These are phyloP conservation scores for Chalara sp. DNA, from an alignment of 2,329 filamentous ascomycete species.

Conservation along the genomic window DNA sequence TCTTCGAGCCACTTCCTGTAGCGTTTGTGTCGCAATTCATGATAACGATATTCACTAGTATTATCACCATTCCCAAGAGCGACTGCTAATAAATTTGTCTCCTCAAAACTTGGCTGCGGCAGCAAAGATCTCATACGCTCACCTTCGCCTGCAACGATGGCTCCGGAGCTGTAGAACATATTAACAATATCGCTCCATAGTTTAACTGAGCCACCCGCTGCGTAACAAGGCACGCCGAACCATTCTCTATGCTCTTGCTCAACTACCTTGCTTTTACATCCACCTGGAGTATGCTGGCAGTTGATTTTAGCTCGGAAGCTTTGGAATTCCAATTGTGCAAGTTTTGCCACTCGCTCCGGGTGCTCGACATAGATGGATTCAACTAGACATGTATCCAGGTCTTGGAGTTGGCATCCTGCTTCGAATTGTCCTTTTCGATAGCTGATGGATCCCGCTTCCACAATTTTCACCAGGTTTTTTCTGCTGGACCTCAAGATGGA, in stretches of 20 bases:
- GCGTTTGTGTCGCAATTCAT: not conserved
- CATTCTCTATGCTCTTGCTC: constrained; percentile 3
- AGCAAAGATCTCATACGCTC: not conserved
- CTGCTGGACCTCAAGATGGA: not conserved
- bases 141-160: not conserved
- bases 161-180: not conserved
- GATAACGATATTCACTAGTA: not conserved
- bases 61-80: not conserved
- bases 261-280: not conserved
- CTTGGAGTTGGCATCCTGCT: constrained; percentile 1
- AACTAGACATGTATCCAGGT: not conserved
- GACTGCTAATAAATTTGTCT: not conserved
- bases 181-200: constrained; percentile 2
- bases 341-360: constrained; percentile 2
- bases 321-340: constrained; percentile 3
- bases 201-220: constrained; percentile 1
- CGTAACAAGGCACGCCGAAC: constrained; percentile 3
- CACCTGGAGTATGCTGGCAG: not conserved
- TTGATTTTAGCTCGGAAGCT: constrained; percentile 1
- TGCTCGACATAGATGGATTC: not conserved
- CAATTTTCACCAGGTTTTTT: constrained; percentile 2
- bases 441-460: not conserved
- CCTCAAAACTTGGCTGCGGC: not conserved
- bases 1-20: constrained; percentile 2
- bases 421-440: not conserved